Conservation (phyloP, 108 stramenopile species). For the Mayamaea pseudoterrestris region DNA sequence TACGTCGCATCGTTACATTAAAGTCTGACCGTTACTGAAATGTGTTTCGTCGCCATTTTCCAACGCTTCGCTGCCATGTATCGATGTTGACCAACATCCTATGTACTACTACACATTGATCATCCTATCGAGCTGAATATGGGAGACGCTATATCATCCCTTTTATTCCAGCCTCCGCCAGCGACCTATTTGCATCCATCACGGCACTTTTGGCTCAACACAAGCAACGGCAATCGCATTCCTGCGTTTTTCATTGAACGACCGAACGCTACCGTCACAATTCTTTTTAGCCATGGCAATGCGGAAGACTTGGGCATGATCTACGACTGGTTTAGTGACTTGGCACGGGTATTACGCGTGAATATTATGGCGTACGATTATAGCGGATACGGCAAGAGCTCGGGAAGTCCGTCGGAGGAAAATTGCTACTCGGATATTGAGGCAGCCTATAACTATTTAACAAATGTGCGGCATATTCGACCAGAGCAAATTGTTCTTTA, state of each 20-base stretch:
- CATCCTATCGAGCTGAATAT: too few species aligned
- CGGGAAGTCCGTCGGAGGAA: slow-evolving; percentile 59
- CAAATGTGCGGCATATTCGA: slow-evolving; percentile 50
- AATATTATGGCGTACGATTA: slow-evolving; percentile 98
- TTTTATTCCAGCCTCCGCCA: slow-evolving; percentile 84
- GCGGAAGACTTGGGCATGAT: slow-evolving; percentile 91
- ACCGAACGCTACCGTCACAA: slow-evolving; percentile 72
- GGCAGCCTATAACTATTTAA: slow-evolving; percentile 83
- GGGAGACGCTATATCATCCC: slow-evolving; percentile 76
- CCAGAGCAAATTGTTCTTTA: slow-evolving; percentile 89
- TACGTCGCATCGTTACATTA: too few species aligned
- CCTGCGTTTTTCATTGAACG: slow-evolving; percentile 84
- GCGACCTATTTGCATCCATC: slow-evolving; percentile 83
- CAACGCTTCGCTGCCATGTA: too few species aligned
- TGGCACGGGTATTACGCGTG: slow-evolving; percentile 75
- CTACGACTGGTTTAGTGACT: slow-evolving; percentile 88
- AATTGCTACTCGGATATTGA: slow-evolving; percentile 89
- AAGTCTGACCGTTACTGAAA: too few species aligned
- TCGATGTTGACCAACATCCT: neutral
- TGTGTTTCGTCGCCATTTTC: too few species aligned
- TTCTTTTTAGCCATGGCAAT: slow-evolving; percentile 89
- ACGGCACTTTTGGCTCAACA: slow-evolving; percentile 81
- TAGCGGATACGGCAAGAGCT: slow-evolving; percentile 76
- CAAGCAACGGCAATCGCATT: slow-evolving; percentile 48
- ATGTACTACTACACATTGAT: too few species aligned